A percentile compares a stretch with the other conserved stretches of the same genome.
Evolutionary conservation across 1,284 basidiomycete species (phyloP).

Genomic region (Cystobasidium slooffiae): DNA sequence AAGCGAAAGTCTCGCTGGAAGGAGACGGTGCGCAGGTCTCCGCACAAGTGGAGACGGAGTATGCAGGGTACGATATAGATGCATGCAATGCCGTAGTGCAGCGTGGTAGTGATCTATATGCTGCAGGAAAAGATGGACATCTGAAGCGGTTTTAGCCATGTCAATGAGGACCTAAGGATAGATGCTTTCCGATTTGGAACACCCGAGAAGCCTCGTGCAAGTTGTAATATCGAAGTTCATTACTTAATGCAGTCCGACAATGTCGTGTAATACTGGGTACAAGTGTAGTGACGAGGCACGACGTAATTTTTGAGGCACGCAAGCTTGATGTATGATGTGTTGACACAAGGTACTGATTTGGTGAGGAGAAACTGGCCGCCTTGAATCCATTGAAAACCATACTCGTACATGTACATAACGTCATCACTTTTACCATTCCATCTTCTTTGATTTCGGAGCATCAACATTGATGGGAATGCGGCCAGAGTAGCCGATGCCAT

Average conservation of each 20-base stretch:
- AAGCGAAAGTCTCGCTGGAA: conserved; percentile 3
- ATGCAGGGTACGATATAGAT: conserved; percentile 48
- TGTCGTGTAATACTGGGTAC: conserved; percentile 5
- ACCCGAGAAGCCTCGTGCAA: too few relatives aligned
- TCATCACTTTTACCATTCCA: conserved; percentile 36
- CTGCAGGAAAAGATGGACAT: conserved; percentile 45
- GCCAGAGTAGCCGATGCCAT: conserved; percentile 62
- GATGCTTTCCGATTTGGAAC: too few relatives aligned
- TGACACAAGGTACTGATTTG: conserved; percentile 15
- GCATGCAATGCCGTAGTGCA: conserved; percentile 40
- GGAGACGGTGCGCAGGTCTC: too few relatives aligned
- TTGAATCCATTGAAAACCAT: neutral
- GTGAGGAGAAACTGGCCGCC: neutral
- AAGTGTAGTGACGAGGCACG: conserved; percentile 1
- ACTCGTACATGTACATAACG: too few relatives aligned
- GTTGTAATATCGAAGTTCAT: neutral
- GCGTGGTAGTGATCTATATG: conserved; percentile 16
- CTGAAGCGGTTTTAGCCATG: conserved; percentile 44
- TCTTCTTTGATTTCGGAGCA: conserved; percentile 34
- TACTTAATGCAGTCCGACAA: neutral
- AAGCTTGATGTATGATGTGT: neutral
- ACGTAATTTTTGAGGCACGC: conserved; percentile 1
- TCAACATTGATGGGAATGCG: conserved; percentile 42
- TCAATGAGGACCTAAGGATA: neutral
- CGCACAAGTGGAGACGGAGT: conserved; percentile 44